Percentiles rank a stretch among this genome's conserved stretches.
Conservation (phyloP, 768 basidiomycete genomes). For the Rubroboletus satanas region DNA sequence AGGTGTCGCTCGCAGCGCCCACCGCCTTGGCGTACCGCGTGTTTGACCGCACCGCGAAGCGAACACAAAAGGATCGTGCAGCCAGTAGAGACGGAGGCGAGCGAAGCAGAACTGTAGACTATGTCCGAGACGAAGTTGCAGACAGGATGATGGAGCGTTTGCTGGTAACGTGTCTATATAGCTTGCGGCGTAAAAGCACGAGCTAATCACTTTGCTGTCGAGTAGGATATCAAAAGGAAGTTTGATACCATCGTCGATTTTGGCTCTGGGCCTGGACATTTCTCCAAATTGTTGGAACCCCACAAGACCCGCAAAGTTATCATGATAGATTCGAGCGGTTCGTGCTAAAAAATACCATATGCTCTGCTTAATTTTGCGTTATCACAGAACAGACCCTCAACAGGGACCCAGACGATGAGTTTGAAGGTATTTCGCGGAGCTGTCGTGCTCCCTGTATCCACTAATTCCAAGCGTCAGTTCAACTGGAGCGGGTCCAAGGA, state of each 20-base stretch:
- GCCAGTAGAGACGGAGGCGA: slow-evolving; percentile 53
- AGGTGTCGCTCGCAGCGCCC: slow-evolving; percentile 41
- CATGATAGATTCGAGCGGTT: slow-evolving; percentile 88
- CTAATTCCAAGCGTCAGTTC: slow-evolving; percentile 45
- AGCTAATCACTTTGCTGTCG: neutral
- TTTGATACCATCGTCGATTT: slow-evolving; percentile 82
- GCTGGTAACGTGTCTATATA: slow-evolving; percentile 47
- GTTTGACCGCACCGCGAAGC: slow-evolving; percentile 82
- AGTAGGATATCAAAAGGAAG: slow-evolving; percentile 85
- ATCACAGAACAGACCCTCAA: slow-evolving; percentile 60
- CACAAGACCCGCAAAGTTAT: slow-evolving; percentile 66
- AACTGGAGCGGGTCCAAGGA: slow-evolving; percentile 68
- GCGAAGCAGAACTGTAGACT: slow-evolving; percentile 79
- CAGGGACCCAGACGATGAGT: slow-evolving; percentile 74
- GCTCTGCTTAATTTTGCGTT: slow-evolving; percentile 1
- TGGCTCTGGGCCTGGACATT: slow-evolving; percentile 88
- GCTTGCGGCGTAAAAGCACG: neutral
- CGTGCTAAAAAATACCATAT: slow-evolving; percentile 17
- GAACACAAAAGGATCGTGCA: slow-evolving; percentile 72
- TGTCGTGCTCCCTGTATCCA: neutral
- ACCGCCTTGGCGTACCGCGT: slow-evolving; percentile 61
- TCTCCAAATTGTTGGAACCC: slow-evolving; percentile 74
- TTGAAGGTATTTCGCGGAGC: slow-evolving; percentile 58
- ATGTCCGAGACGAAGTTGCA: slow-evolving; percentile 86
- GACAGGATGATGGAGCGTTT: slow-evolving; percentile 89